Percentiles rank a stretch among this genome's conserved stretches.
These are phyloP conservation scores for Pseudogymnoascus sp. DNA, from an alignment of 2,329 filamentous ascomycete genomes.

Conservation along the genomic window DNA sequence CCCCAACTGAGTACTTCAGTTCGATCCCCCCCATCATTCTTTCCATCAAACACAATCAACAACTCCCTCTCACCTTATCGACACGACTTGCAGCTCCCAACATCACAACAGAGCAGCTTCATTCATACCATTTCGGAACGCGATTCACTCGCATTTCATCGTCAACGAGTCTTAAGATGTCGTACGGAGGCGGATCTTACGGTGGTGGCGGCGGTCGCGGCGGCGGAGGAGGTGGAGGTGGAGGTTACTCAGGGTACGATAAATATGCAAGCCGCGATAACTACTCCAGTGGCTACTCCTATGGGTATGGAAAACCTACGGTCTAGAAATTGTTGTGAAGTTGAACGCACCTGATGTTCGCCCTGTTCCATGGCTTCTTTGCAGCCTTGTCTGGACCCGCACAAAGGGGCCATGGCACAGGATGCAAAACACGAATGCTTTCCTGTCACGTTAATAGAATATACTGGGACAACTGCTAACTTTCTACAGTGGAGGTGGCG, in stretches of 20 bases:
- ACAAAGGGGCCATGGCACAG: constrained; percentile 8
- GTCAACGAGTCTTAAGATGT: constrained; percentile 43
- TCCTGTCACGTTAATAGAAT: constrained; percentile 13
- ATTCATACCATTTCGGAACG: constrained; percentile 3
- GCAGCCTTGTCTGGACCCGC: neutral
- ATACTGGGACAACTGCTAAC: constrained; percentile 29
- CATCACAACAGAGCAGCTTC: constrained; percentile 7
- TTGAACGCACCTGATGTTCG: constrained; percentile 18
- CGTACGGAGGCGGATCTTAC: constrained; percentile 54
- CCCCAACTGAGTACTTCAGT: constrained; percentile 8
- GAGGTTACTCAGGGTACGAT: constrained; percentile 48
- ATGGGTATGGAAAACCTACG: constrained; percentile 35
- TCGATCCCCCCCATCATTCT: constrained; percentile 1
- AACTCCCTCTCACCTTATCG: neutral
- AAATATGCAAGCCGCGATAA: constrained; percentile 37
- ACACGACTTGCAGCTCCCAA: constrained; percentile 2
- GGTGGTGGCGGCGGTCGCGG: constrained; percentile 43
- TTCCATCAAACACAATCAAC: constrained; percentile 10
- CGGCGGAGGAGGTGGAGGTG: constrained; percentile 34
- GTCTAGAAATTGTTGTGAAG: constrained; percentile 30
- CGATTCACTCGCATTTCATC: constrained; percentile 5
- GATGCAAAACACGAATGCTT: constrained; percentile 18
- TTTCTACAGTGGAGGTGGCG: constrained; percentile 39
- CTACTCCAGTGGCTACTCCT: constrained; percentile 42
- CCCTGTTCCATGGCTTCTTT: neutral